These are phyloP conservation scores for Tricholoma saponaceum DNA, from an alignment of 768 basidiomycete species.

Conservation along the genomic window DNA sequence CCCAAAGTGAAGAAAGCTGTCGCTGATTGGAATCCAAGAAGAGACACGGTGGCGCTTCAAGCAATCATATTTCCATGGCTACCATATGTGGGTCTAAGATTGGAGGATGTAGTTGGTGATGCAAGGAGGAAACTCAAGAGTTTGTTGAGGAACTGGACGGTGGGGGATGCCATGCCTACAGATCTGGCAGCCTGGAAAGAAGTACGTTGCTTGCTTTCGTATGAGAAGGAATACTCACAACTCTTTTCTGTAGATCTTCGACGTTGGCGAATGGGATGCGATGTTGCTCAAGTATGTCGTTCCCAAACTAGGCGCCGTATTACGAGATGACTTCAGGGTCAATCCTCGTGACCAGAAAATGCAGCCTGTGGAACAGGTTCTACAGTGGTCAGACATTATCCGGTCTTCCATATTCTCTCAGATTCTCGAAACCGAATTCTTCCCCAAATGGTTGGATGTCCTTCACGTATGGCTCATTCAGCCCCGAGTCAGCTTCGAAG, in stretches of 20 bases:
- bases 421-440: slow-evolving; percentile 87
- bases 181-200: slow-evolving; percentile 82
- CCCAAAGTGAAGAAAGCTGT: slow-evolving; percentile 89
- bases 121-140: slow-evolving; percentile 83
- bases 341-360: slow-evolving; percentile 92
- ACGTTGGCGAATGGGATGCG: slow-evolving; percentile 81
- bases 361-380: slow-evolving; percentile 69
- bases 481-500: slow-evolving; percentile 81
- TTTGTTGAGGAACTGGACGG: slow-evolving; percentile 70
- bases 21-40: slow-evolving; percentile 74
- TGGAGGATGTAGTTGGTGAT: slow-evolving; percentile 84
- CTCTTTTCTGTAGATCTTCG: slow-evolving; percentile 56
- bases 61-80: slow-evolving; percentile 94
- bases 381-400: slow-evolving; percentile 74
- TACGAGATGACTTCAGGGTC: slow-evolving; percentile 84
- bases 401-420: slow-evolving; percentile 76
- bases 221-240: slow-evolving; percentile 3
- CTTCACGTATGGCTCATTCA: slow-evolving; percentile 93
- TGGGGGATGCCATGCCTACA: slow-evolving; percentile 67
- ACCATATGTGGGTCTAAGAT: slow-evolving; percentile 76
- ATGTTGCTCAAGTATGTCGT: slow-evolving; percentile 88
- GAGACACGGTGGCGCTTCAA: slow-evolving; percentile 58
- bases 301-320: slow-evolving; percentile 79
- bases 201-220: slow-evolving; percentile 35
- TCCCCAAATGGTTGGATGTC: slow-evolving; percentile 94